Evolutionary conservation across 1,284 basidiomycete species (phyloP).

Genomic region (Cryptococcus amylolentus): DNA sequence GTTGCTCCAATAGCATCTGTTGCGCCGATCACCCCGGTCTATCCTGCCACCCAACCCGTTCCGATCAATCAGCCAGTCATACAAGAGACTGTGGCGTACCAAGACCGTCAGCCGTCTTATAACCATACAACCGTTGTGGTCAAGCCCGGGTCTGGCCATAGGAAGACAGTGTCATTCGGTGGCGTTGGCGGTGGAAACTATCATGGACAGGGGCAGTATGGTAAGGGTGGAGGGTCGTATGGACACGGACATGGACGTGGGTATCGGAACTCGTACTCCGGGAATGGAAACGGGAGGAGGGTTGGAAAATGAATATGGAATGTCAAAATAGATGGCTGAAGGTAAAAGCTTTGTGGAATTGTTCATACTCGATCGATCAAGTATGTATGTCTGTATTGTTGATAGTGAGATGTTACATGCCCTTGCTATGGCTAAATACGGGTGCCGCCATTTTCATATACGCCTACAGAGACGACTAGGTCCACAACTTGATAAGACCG

Average conservation of each 20-base stretch:
- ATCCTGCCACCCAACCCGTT: background rate
- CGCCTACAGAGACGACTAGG: constrained; percentile 17
- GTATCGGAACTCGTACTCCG: background rate
- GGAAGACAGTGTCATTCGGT: background rate
- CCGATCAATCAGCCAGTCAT: background rate
- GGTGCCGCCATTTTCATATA: background rate
- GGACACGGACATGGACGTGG: background rate
- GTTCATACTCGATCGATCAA: background rate
- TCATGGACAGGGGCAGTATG: background rate
- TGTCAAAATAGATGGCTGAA: background rate
- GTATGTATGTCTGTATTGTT: background rate
- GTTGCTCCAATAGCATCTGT: background rate
- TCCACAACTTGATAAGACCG: constrained; percentile 95
- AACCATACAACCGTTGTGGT: background rate
- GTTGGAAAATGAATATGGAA: background rate
- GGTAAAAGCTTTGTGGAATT: background rate
- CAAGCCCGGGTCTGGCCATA: background rate
- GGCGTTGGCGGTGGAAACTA: background rate
- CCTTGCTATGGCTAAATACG: too few species aligned
- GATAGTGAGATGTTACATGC: background rate
- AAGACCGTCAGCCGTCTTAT: background rate
- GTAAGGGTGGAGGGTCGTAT: background rate
- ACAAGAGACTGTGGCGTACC: background rate
- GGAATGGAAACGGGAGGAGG: background rate
- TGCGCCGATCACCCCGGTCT: background rate